These are phyloP conservation scores for Royoungia palumana DNA, from an alignment of 768 basidiomycete genomes.

Conservation along the genomic window DNA sequence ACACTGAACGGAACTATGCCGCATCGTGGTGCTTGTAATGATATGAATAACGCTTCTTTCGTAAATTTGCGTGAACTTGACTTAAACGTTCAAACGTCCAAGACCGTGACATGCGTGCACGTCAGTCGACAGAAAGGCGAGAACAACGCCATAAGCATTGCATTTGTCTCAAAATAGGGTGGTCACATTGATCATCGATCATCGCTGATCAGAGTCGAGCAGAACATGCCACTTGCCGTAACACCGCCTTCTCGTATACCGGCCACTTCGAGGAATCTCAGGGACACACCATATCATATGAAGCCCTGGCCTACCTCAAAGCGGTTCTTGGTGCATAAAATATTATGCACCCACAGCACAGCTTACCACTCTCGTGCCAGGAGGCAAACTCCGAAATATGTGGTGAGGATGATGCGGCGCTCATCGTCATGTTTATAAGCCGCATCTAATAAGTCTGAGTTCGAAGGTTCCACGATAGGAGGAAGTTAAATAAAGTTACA, in stretches of 20 bases:
- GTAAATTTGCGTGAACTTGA: background rate
- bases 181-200: too few relatives aligned
- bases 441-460: conserved; percentile 9
- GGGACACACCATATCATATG: background rate
- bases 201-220: conserved; percentile 4
- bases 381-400: background rate
- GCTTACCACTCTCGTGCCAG: background rate
- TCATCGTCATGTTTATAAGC: conserved; percentile 7
- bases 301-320: conserved; percentile 3
- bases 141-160: background rate
- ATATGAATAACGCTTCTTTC: conserved; percentile 6
- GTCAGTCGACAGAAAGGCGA: background rate
- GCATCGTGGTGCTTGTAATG: too few relatives aligned
- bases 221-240: conserved; percentile 5
- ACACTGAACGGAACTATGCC: too few relatives aligned
- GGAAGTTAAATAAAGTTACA: conserved; percentile 18
- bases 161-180: too few relatives aligned
- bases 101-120: conserved; percentile 1
- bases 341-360: background rate
- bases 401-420: conserved; percentile 14
- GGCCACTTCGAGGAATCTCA: background rate
- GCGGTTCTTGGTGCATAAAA: background rate
- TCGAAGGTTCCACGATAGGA: conserved; percentile 9
- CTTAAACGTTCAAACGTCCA: too few relatives aligned
- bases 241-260: background rate